phyloP scores from a whole-genome alignment of 202 grass and related monocot species.

The Panicum hallii region DNA sequence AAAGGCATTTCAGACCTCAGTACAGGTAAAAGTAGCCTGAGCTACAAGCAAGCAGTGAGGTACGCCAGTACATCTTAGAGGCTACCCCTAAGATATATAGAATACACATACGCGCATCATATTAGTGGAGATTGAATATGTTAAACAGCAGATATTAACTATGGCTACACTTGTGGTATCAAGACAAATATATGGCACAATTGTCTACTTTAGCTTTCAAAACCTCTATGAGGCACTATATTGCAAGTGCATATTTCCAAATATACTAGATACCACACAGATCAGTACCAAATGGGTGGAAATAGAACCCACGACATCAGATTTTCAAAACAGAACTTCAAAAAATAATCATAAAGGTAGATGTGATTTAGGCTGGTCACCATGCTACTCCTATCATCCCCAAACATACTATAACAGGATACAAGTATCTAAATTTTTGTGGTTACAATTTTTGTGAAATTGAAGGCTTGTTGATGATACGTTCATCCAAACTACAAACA shows the following conservation, averaged over 20 bases:
- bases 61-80: background rate
- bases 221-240: background rate
- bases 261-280: background rate
- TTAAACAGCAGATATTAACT: background rate
- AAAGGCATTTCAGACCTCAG: constrained; percentile 20
- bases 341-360: background rate
- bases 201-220: too few relatives aligned
- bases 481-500: background rate
- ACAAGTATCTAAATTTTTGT: background rate
- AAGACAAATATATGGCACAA: background rate
- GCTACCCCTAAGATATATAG: background rate
- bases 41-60: background rate
- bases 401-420: constrained; percentile 6
- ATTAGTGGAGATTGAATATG: background rate
- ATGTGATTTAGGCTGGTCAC: background rate
- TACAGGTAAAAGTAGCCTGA: background rate
- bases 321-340: background rate
- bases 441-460: background rate
- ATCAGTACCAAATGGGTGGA: background rate
- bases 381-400: background rate
- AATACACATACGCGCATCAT: background rate
- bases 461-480: background rate
- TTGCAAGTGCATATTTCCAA: too few relatives aligned
- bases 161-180: background rate
- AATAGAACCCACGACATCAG: background rate